Evolutionary conservation across 176 grass and related monocot species (phyloP).

Genomic region (Aechmea fasciata): DNA sequence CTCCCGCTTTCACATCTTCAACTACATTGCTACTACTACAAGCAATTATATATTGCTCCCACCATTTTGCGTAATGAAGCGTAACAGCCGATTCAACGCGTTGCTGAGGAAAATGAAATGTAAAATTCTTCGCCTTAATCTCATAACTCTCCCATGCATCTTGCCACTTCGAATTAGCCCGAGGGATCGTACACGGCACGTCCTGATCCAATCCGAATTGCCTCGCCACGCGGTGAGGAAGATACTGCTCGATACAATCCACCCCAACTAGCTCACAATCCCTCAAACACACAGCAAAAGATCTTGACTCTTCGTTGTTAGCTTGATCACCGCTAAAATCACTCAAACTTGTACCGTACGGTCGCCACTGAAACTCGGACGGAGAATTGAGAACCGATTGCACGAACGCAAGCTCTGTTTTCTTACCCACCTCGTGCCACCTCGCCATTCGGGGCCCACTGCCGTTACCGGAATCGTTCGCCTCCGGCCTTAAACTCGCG

Average conservation of each 20-base stretch:
- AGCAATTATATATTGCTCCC: constrained; percentile 42
- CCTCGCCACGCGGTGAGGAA: constrained; percentile 79
- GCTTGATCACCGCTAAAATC: constrained; percentile 35
- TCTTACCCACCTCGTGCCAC: constrained; percentile 73
- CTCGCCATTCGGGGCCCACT: constrained; percentile 43
- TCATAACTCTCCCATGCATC: constrained; percentile 65
- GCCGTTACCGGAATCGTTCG: constrained; percentile 19
- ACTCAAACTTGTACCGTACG: constrained; percentile 24
- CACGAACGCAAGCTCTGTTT: constrained; percentile 30
- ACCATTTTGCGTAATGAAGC: constrained; percentile 49
- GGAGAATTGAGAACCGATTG: constrained; percentile 24
- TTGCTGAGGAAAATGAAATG: constrained; percentile 53
- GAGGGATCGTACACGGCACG: constrained; percentile 43
- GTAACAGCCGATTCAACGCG: constrained; percentile 43
- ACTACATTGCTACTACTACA: constrained; percentile 15
- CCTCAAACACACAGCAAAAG: constrained; percentile 49
- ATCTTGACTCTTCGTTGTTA: constrained; percentile 36
- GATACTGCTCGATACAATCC: constrained; percentile 77
- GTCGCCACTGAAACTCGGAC: constrained; percentile 43
- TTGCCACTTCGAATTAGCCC: constrained; percentile 46
- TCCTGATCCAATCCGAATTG: constrained; percentile 98
- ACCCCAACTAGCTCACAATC: constrained; percentile 76
- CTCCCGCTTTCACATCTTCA: constrained; percentile 10
- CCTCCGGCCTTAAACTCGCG: constrained; percentile 36
- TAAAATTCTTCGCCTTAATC: constrained; percentile 44